phyloP scores from a whole-genome alignment of 306 rosid species.

The Hylodesmum podocarpum region DNA sequence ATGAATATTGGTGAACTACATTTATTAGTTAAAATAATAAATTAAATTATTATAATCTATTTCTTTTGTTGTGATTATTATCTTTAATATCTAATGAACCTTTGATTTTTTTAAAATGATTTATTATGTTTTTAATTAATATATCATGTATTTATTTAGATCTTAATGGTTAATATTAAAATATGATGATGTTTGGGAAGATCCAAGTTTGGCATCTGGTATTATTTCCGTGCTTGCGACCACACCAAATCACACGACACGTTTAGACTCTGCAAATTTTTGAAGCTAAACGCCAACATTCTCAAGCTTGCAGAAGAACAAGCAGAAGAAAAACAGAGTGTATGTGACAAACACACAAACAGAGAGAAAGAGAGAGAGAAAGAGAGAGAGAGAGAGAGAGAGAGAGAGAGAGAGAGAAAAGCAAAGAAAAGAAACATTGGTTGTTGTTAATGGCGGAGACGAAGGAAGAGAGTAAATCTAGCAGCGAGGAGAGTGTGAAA shows the following conservation, averaged over 20 bases:
- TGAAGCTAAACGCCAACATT: neutral
- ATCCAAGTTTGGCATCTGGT: neutral
- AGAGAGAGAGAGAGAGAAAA: neutral
- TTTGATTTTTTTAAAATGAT: too few relatives aligned
- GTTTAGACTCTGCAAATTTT: neutral
- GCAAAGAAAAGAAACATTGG: neutral
- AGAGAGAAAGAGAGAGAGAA: neutral
- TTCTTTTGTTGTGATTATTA: too few relatives aligned
- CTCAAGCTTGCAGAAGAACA: neutral
- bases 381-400: neutral
- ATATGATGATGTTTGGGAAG: too few relatives aligned
- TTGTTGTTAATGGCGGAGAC: conserved; percentile 76
- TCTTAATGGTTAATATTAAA: too few relatives aligned
- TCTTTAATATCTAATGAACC: too few relatives aligned
- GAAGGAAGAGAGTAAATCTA: conserved; percentile 69
- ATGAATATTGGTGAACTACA: too few relatives aligned
- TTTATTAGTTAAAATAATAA: too few relatives aligned
- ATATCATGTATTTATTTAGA: too few relatives aligned
- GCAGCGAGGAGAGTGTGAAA: conserved; percentile 85
- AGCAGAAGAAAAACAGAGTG: conserved; percentile 11
- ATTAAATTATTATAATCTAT: too few relatives aligned
- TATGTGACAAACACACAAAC: too few relatives aligned
- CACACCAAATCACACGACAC: conserved; percentile 22
- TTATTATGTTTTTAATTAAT: too few relatives aligned
- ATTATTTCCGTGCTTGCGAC: neutral